These are phyloP conservation scores for Sporothrix variecibatus DNA, from an alignment of 2,329 filamentous ascomycete species.

Conservation along the genomic window DNA sequence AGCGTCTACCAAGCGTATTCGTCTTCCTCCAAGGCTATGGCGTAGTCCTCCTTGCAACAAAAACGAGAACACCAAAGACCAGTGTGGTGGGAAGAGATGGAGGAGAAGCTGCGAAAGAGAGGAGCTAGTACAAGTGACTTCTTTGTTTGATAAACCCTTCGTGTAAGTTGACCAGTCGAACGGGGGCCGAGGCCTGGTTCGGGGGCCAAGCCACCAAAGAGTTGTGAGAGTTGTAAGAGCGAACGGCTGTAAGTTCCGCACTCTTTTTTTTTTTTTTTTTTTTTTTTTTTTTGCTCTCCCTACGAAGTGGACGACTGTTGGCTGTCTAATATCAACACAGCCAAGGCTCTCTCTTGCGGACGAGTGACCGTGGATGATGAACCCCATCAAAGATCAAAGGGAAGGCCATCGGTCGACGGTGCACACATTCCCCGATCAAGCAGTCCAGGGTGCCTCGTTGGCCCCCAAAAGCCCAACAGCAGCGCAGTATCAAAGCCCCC, in stretches of 20 bases:
- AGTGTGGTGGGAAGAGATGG: neutral
- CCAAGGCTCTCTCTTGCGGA: neutral
- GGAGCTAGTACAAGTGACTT: neutral
- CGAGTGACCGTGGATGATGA: neutral
- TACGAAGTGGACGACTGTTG: neutral
- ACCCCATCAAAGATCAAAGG: neutral
- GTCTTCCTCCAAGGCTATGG: neutral
- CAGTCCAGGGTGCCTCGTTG: neutral
- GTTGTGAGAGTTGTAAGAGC: neutral
- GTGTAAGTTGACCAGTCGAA: neutral
- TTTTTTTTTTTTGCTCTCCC: neutral
- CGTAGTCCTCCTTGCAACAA: neutral
- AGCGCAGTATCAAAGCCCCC: neutral
- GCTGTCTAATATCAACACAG: neutral
- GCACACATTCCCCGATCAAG: neutral
- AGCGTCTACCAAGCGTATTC: neutral
- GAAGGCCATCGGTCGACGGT: neutral
- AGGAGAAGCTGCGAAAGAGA: neutral
- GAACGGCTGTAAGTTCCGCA: slow-evolving; percentile 1
- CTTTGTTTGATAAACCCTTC: neutral
- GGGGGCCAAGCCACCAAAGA: neutral
- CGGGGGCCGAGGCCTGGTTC: neutral
- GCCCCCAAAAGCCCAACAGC: neutral
- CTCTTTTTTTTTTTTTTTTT: neutral
- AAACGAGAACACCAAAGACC: neutral